phyloP scores from a whole-genome alignment of 345 rosid genomes.

The Aurinia saxatilis region DNA sequence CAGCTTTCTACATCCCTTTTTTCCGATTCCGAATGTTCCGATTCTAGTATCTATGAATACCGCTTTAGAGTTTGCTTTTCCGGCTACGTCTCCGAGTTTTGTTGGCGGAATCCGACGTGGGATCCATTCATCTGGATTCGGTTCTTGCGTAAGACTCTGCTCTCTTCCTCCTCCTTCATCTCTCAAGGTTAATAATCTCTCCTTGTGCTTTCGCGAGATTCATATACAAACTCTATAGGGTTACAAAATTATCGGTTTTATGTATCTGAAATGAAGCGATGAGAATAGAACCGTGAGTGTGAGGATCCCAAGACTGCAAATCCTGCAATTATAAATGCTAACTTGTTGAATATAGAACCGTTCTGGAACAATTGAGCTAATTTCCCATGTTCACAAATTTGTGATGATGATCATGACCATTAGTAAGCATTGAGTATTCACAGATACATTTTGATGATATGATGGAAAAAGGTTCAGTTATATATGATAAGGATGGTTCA shows the following conservation, averaged over 20 bases:
- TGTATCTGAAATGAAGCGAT: background rate
- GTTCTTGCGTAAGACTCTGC: constrained; percentile 2
- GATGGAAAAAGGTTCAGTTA: no score
- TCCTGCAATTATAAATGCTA: background rate
- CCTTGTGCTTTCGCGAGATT: background rate
- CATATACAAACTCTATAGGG: background rate
- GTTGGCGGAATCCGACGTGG: background rate
- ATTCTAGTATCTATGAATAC: background rate
- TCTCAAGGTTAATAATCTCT: constrained; percentile 20
- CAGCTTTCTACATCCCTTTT: background rate
- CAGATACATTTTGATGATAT: background rate
- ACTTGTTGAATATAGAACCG: background rate
- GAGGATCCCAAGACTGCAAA: no score
- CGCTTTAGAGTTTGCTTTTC: constrained; percentile 7
- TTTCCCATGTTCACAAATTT: background rate
- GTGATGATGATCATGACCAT: background rate
- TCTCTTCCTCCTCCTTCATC: constrained; percentile 15
- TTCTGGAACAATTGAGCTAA: background rate
- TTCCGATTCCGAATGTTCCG: background rate
- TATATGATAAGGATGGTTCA: no score
- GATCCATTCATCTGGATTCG: background rate
- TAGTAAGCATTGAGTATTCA: background rate
- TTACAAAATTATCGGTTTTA: background rate
- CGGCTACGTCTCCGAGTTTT: background rate
- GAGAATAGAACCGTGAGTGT: background rate